phyloP scores from a whole-genome alignment of 345 rosid species.

The Chamaenerion angustifolium region DNA sequence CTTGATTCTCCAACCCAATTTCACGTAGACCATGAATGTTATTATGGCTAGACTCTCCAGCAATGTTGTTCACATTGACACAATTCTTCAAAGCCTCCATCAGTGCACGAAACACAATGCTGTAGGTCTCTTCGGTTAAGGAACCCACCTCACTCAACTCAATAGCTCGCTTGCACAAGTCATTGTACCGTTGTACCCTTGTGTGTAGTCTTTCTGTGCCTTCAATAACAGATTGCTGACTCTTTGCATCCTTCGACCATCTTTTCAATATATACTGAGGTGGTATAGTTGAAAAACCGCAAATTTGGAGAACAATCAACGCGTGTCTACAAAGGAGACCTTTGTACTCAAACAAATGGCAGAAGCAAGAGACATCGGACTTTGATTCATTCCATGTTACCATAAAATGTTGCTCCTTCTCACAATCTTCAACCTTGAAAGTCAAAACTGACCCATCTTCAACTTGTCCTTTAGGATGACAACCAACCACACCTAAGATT shows the following conservation, averaged over 20 bases:
- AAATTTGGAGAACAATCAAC: constrained; percentile 43
- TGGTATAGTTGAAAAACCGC: constrained; percentile 34
- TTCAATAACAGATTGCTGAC: constrained; percentile 18
- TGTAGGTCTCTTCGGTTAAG: constrained; percentile 21
- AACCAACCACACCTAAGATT: constrained; percentile 44
- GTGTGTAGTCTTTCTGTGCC: constrained; percentile 16
- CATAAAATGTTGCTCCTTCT: constrained; percentile 30
- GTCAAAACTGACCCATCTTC: constrained; percentile 21
- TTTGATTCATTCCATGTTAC: constrained; percentile 35
- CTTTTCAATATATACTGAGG: constrained; percentile 33
- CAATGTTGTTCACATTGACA: constrained; percentile 28
- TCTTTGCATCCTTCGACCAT: constrained; percentile 48
- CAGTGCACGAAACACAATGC: constrained; percentile 28
- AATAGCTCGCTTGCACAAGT: constrained; percentile 30
- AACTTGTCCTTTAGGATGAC: constrained; percentile 35
- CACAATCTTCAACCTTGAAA: constrained; percentile 42
- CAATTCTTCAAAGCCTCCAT: constrained; percentile 38
- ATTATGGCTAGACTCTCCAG: constrained; percentile 16
- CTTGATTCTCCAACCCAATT: constrained; percentile 25
- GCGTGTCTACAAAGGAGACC: constrained; percentile 52
- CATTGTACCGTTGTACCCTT: constrained; percentile 38
- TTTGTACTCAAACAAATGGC: constrained; percentile 33
- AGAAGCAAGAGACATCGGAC: constrained; percentile 33
- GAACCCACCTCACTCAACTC: constrained; percentile 44
- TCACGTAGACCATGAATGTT: constrained; percentile 13